phyloP scores from a whole-genome alignment of 2,329 filamentous ascomycete species.

The Arthrinium phaeospermum region DNA sequence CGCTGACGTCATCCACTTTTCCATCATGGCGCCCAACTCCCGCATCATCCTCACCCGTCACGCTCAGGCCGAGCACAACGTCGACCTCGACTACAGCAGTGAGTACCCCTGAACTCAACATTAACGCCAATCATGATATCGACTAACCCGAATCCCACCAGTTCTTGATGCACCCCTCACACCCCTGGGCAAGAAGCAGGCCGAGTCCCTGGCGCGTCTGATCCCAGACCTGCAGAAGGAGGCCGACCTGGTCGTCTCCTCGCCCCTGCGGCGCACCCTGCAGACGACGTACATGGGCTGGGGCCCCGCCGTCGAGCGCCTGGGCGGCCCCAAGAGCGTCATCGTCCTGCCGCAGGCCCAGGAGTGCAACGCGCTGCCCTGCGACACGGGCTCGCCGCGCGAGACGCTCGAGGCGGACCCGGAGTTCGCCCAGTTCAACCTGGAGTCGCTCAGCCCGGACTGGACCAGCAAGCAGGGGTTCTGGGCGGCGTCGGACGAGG shows the following conservation, averaged over 20 bases:
- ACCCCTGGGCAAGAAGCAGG: constrained; percentile 34
- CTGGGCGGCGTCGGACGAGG: constrained; percentile 28
- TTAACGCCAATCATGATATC: not conserved
- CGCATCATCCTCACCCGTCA: constrained; percentile 35
- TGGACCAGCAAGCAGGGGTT: constrained; percentile 38
- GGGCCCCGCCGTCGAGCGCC: constrained; percentile 31
- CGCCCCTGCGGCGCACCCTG: constrained; percentile 39
- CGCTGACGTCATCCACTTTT: constrained; percentile 9
- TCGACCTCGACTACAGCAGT: constrained; percentile 35
- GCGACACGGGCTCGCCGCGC: constrained; percentile 39
- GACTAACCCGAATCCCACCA: constrained; percentile 19
- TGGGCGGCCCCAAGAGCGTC: constrained; percentile 30
- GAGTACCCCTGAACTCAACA: constrained; percentile 3
- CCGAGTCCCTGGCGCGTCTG: constrained; percentile 28
- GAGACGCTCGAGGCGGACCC: constrained; percentile 33
- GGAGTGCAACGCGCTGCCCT: constrained; percentile 36
- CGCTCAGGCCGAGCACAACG: constrained; percentile 37
- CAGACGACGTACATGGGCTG: constrained; percentile 40
- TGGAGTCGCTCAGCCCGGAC: constrained; percentile 31
- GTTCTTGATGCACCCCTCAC: constrained; percentile 35
- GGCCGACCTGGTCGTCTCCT: constrained; percentile 37
- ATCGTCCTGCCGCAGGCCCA: constrained; percentile 38
- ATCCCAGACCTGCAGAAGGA: constrained; percentile 29
- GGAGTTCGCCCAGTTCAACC: constrained; percentile 34
- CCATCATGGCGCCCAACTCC: constrained; percentile 35